Evolutionary conservation across 495 filamentous ascomycete genomes (phyloP).

Genomic region (Lindgomyces ingoldianus): DNA sequence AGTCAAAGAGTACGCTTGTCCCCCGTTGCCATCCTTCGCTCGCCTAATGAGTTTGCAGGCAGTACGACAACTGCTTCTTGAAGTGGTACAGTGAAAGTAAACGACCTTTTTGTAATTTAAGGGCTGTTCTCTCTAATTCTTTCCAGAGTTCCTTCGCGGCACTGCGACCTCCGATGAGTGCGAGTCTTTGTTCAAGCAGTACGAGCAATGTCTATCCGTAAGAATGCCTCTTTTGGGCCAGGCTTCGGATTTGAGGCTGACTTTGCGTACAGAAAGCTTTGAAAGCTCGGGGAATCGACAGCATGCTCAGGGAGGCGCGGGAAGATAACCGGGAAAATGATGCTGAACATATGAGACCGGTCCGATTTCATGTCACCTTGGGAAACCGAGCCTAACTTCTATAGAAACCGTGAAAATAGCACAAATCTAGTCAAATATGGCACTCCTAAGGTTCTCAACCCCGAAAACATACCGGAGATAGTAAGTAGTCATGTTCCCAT

Average conservation of each 20-base stretch:
- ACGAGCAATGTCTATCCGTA: conserved; percentile 78
- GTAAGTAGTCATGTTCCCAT: no score
- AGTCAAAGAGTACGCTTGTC: conserved; percentile 71
- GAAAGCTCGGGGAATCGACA: conserved; percentile 82
- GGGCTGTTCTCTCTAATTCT: no score
- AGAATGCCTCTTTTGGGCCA: conserved; percentile 38
- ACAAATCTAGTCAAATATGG: no score
- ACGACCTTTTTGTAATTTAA: no score
- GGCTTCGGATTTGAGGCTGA: not conserved
- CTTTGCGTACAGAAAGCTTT: conserved; percentile 66
- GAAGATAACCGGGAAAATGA: conserved; percentile 82
- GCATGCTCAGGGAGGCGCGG: conserved; percentile 80
- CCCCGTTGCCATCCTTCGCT: not conserved
- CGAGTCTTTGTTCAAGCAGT: conserved; percentile 77
- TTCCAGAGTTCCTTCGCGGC: conserved; percentile 88
- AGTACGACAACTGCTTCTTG: conserved; percentile 89
- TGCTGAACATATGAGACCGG: conserved; percentile 60
- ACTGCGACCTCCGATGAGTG: conserved; percentile 81
- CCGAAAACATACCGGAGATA: no score
- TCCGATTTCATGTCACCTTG: no score
- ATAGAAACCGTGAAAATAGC: no score
- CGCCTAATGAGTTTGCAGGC: conserved; percentile 40
- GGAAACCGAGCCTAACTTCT: no score
- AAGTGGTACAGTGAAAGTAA: conserved; percentile 97
- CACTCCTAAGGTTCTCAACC: no score